Evolutionary conservation across 1,284 basidiomycete species (phyloP), one percentile per base, ranked within the genome.

Genomic region (Rhodotorula sp.): DNA sequence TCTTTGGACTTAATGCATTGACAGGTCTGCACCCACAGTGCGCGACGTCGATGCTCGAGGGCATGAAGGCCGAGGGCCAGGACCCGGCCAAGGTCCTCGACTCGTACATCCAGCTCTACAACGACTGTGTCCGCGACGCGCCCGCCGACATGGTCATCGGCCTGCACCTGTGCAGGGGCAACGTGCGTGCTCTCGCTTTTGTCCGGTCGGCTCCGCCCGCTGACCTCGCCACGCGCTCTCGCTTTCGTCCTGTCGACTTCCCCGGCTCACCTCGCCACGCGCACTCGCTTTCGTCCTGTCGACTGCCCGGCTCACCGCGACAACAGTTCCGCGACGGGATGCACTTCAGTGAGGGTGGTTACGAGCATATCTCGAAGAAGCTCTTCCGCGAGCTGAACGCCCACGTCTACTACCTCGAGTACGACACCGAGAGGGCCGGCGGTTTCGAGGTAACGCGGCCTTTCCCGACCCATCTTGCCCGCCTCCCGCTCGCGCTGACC

Each of bases 321-420:
- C n/a, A n/a, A n/a, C n/a, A n/a, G 22, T 50, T 27, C 17, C 15
- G 19, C 81, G 85, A 86, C 67, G 88, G 89, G 34, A 79, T 86
- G 25, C 87, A 90, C 79, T 91, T 91, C 81, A 84, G 85, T 37
- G 88, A 90, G 79, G 89, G 91, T 9, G 86, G 88, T 0, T 93
- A 92, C 79, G 88, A 86, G 79, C 85, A 84, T 48, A 91, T 93
- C 78, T 89, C 91, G 21, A 81, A 84, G 76, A 90, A 87, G 81
- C 82, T 78, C 41, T 78, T 78, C 74, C 66, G 66, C 39, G 71
- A 75, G 64, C 84, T 92, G 69, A 86, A 91, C 78, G 89, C 90
- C n/a, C 88, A 91, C 78, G 85, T 84, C 59, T 91, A 89, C 81
- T 92, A 90, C 75, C 79, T 84, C 64, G 90, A 92, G 82, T 92